Conservation (phyloP, 306 rosid species). For the Castanea crenata region DNA sequence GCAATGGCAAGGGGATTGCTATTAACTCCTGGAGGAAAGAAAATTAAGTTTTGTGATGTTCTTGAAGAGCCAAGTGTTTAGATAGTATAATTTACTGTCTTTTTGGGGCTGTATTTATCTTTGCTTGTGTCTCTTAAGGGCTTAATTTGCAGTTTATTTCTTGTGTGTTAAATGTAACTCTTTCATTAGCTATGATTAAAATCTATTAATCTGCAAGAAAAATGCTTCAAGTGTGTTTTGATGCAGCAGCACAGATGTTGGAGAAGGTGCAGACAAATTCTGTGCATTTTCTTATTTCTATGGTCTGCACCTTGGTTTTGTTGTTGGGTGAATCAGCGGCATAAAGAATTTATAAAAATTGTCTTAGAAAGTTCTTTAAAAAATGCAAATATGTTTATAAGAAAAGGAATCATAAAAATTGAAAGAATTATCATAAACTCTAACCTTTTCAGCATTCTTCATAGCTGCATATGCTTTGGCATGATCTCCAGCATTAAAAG, state of each 20-base stretch:
- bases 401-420: not conserved
- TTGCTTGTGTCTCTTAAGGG: not conserved
- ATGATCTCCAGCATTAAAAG: constrained; percentile 87
- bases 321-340: not conserved
- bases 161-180: not conserved
- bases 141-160: not conserved
- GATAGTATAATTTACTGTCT: not conserved
- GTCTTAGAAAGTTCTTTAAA: not conserved
- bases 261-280: not conserved
- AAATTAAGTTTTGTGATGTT: not conserved
- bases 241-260: not conserved
- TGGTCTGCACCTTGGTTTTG: not conserved
- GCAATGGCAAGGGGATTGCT: not conserved
- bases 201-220: not conserved
- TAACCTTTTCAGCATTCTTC: constrained; percentile 87
- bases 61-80: not conserved
- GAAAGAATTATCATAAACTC: too few relatives aligned
- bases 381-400: not conserved
- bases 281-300: not conserved
- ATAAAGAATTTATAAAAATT: not conserved
- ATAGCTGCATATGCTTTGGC: constrained; percentile 69
- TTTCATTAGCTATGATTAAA: not conserved
- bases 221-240: not conserved
- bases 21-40: not conserved
- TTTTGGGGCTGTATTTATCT: not conserved